Evolutionary conservation across 208 protist genomes (phyloP).

Genomic region (Trypanosomatidae sp.): DNA sequence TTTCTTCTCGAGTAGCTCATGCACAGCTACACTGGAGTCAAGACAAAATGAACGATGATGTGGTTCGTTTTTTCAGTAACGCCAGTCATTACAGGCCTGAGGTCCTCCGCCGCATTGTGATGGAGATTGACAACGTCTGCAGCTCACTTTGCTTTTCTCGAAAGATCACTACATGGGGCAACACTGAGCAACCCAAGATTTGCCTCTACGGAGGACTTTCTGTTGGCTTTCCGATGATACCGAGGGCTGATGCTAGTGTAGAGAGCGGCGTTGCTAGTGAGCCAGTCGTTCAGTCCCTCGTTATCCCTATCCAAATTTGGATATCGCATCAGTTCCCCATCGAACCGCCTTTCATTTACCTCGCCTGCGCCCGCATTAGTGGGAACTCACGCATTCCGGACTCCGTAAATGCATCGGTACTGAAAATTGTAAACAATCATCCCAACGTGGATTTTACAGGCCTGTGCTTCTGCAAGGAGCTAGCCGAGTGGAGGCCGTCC

Average conservation of each 20-base stretch:
- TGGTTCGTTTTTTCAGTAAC: constrained; percentile 46
- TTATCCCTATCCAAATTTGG: constrained; percentile 69
- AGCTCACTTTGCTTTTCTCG: constrained; percentile 31
- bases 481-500: constrained; percentile 49
- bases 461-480: constrained; percentile 41
- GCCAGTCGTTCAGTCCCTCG: constrained; percentile 13
- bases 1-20: background rate
- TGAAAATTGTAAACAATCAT: constrained; percentile 49
- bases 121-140: constrained; percentile 38
- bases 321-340: constrained; percentile 50
- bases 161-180: constrained; percentile 44
- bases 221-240: constrained; percentile 24
- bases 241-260: constrained; percentile 2
- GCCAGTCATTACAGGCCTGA: constrained; percentile 34
- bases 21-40: background rate
- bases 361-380: constrained; percentile 30
- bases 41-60: constrained; percentile 41
- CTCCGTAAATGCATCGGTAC: constrained; percentile 8
- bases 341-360: constrained; percentile 54
- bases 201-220: constrained; percentile 64
- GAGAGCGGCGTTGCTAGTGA: background rate
- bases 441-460: constrained; percentile 60
- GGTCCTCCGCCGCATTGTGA: constrained; percentile 37
- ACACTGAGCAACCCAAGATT: constrained; percentile 50
- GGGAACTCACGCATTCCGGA: constrained; percentile 19